Evolutionary conservation across 805 yeast genomes (phyloP).

Genomic region (Candida corydali): DNA sequence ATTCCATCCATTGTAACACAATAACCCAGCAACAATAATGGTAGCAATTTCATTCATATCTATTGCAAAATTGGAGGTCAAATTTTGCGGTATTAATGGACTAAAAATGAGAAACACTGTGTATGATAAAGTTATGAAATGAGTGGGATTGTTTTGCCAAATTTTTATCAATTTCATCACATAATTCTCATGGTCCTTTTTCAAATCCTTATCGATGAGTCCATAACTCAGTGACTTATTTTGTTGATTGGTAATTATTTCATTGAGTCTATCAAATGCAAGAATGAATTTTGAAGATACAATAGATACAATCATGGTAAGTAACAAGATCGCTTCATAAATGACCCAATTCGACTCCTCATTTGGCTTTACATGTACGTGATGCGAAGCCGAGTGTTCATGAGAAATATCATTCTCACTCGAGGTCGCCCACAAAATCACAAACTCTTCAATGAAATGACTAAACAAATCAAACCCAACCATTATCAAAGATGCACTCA

Average conservation of each 20-base stretch:
- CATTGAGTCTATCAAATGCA: slow-evolving; percentile 29
- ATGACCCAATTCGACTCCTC: slow-evolving; percentile 24
- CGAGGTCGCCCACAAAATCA: slow-evolving; percentile 34
- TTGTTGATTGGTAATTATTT: slow-evolving; percentile 19
- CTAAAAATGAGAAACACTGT: slow-evolving; percentile 35
- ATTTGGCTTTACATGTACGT: slow-evolving; percentile 30
- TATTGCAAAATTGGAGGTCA: slow-evolving; percentile 23
- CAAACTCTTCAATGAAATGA: slow-evolving; percentile 78
- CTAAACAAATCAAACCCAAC: slow-evolving; percentile 87
- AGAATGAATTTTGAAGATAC: slow-evolving; percentile 32
- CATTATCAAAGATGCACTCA: slow-evolving; percentile 79
- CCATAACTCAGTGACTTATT: slow-evolving; percentile 13
- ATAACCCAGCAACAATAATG: slow-evolving; percentile 38
- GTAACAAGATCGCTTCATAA: slow-evolving; percentile 23
- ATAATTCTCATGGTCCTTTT: not conserved
- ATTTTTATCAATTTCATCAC: slow-evolving; percentile 13
- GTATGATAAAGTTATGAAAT: slow-evolving; percentile 42
- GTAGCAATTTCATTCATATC: slow-evolving; percentile 46
- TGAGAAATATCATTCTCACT: slow-evolving; percentile 10
- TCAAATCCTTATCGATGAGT: slow-evolving; percentile 8
- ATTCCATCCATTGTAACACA: slow-evolving; percentile 49
- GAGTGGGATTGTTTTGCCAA: slow-evolving; percentile 39
- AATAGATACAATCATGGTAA: slow-evolving; percentile 23
- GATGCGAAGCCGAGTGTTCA: slow-evolving; percentile 33
- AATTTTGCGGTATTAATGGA: slow-evolving; percentile 34